phyloP scores from a whole-genome alignment of 805 yeast species.

The Lachancea dasiensis region DNA sequence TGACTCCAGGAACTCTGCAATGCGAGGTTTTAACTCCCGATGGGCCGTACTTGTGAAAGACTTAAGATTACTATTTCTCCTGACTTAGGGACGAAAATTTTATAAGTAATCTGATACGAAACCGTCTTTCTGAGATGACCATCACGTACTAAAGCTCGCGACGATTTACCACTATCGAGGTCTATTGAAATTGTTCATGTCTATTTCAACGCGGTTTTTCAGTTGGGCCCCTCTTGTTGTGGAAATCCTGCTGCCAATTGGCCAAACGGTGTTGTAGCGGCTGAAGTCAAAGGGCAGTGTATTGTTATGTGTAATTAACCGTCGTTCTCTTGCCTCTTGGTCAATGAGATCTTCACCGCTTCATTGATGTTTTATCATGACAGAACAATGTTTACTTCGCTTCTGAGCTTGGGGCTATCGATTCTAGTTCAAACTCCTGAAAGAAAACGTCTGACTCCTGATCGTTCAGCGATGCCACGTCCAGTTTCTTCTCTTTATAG shows the following conservation, averaged over 20 bases:
- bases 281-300: too few species aligned
- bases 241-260: too few species aligned
- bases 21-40: neutral
- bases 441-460: slow-evolving; percentile 9
- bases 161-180: too few species aligned
- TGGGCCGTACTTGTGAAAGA: neutral
- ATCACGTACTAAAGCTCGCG: too few species aligned
- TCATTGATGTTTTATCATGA: too few species aligned
- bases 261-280: too few species aligned
- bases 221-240: too few species aligned
- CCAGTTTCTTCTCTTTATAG: slow-evolving; percentile 22
- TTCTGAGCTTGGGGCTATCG: neutral
- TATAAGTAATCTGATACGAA: neutral
- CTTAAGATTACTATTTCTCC: neutral
- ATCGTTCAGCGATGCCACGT: neutral
- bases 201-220: too few species aligned
- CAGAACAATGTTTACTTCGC: neutral
- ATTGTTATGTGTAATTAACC: too few species aligned
- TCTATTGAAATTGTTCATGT: too few species aligned
- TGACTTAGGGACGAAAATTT: slow-evolving; percentile 4
- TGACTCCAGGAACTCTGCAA: neutral
- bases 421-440: slow-evolving; percentile 12
- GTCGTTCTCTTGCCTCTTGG: too few species aligned
- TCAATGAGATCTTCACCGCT: too few species aligned
- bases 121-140: neutral